phyloP scores from a whole-genome alignment of 495 filamentous ascomycete species.

The Aspergillus affinis region DNA sequence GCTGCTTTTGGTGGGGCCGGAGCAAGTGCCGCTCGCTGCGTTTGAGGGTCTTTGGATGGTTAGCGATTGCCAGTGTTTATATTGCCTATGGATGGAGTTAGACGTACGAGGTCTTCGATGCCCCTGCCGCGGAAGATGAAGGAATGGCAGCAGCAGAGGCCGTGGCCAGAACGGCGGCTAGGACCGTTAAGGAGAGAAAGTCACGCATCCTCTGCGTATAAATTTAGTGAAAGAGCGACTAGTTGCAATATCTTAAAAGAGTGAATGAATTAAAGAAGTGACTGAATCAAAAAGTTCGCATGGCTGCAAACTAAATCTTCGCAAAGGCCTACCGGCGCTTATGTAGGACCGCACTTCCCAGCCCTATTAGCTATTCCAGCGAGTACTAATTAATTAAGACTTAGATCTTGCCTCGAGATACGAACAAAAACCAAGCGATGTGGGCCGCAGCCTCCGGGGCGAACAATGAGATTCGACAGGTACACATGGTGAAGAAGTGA shows the following conservation, averaged over 20 bases:
- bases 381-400: too few species aligned
- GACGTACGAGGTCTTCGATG: neutral
- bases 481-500: neutral
- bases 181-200: constrained; percentile 1
- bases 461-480: too few species aligned
- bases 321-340: too few species aligned
- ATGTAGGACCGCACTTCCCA: too few species aligned
- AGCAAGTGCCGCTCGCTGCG: constrained; percentile 11
- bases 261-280: neutral
- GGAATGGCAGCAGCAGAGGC: constrained; percentile 8
- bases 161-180: neutral
- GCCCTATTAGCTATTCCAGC: too few species aligned
- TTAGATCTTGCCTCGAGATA: neutral
- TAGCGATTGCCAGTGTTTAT: neutral
- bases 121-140: neutral
- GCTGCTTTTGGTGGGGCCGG: constrained; percentile 7
- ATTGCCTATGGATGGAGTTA: too few species aligned
- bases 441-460: neutral
- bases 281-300: too few species aligned
- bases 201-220: constrained; percentile 1
- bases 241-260: neutral
- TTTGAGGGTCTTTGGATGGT: neutral
- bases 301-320: too few species aligned
- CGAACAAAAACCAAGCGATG: neutral
- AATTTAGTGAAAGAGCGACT: neutral